phyloP scores from a whole-genome alignment of 306 rosid species.

The Vicia villosa region DNA sequence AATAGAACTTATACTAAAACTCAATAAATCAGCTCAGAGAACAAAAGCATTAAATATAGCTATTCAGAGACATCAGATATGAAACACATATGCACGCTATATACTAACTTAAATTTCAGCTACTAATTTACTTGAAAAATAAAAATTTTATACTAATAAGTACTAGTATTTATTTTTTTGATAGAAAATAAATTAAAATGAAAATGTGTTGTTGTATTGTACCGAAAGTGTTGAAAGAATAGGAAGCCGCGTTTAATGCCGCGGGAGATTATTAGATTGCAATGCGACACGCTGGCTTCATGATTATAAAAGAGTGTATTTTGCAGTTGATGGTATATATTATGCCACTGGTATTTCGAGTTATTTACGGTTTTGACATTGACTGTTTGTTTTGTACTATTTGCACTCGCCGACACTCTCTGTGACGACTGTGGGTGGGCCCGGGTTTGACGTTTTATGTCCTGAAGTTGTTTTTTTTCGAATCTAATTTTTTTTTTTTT shows the following conservation, averaged over 20 bases:
- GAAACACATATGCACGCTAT: no score
- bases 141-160: no score
- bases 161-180: no score
- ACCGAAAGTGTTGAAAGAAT: conserved; percentile 36
- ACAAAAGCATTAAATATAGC: no score
- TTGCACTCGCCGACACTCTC: not conserved
- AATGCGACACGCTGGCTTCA: not conserved
- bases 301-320: not conserved
- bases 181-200: not conserved
- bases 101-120: no score
- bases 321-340: not conserved
- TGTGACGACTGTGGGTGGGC: not conserved
- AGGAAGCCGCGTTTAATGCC: conserved; percentile 66
- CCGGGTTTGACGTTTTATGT: not conserved
- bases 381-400: not conserved
- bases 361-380: conserved; percentile 5
- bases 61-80: no score
- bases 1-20: not conserved
- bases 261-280: conserved; percentile 52
- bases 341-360: not conserved
- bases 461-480: not conserved
- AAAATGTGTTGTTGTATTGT: not conserved
- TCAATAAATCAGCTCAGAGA: no score
- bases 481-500: no score
- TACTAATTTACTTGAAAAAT: no score